Percentiles rank a stretch among this genome's conserved stretches.
Conservation (phyloP, 2,329 filamentous ascomycete genomes). For the Penicillium hesseltinei region DNA sequence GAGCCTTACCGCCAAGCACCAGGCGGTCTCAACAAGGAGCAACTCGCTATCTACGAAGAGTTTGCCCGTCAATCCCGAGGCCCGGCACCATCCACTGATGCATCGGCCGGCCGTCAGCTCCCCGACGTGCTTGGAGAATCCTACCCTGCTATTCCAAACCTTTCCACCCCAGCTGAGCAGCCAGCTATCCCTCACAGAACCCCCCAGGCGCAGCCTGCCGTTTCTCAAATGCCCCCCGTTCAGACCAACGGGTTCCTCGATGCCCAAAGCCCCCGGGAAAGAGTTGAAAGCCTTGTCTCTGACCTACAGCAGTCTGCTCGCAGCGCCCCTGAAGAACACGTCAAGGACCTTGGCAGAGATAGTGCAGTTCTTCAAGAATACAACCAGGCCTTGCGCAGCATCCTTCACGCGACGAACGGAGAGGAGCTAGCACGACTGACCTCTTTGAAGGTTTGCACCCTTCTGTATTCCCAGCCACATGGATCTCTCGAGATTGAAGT, state of each 20-base stretch:
- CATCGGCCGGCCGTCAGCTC: conserved; percentile 59
- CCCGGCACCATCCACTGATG: conserved; percentile 54
- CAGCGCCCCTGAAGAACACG: conserved; percentile 57
- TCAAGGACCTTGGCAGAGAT: conserved; percentile 56
- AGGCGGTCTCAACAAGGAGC: conserved; percentile 80
- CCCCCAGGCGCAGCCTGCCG: conserved; percentile 49
- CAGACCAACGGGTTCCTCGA: conserved; percentile 59
- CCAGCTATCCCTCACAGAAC: conserved; percentile 60
- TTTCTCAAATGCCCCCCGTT: conserved; percentile 33
- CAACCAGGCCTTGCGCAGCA: conserved; percentile 54
- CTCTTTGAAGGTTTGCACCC: conserved; percentile 56
- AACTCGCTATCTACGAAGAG: conserved; percentile 94
- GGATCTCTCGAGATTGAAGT: conserved; percentile 61
- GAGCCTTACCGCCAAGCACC: conserved; percentile 87
- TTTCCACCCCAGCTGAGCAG: conserved; percentile 62
- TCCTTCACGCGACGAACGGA: conserved; percentile 55
- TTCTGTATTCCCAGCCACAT: conserved; percentile 56
- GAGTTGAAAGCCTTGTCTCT: conserved; percentile 54
- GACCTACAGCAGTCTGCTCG: conserved; percentile 58
- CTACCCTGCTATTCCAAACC: conserved; percentile 58
- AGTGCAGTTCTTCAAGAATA: conserved; percentile 58
- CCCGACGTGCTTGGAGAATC: conserved; percentile 63
- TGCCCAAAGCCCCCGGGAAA: conserved; percentile 52
- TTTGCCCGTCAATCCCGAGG: conserved; percentile 82
- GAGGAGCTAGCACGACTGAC: conserved; percentile 57